Percentiles rank a stretch among this genome's conserved stretches.
These are phyloP conservation scores for Skeletonema potamos DNA, from an alignment of 108 stramenopile genomes.

Conservation along the genomic window DNA sequence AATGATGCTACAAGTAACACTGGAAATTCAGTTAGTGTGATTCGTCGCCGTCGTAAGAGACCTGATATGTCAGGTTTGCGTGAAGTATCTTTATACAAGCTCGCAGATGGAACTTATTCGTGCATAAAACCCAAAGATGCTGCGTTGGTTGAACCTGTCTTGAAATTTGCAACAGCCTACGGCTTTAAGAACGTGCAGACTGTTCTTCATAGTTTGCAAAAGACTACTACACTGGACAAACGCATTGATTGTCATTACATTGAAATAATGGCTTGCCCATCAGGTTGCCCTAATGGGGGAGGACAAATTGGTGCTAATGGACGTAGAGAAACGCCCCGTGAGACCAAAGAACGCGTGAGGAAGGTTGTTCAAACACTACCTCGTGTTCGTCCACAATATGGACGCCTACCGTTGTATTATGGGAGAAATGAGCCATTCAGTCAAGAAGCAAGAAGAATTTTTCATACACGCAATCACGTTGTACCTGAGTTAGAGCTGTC, in stretches of 20 bases:
- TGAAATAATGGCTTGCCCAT: slow-evolving; percentile 98
- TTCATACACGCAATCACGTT: slow-evolving; percentile 75
- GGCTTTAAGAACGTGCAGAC: slow-evolving; percentile 97
- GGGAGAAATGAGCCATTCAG: slow-evolving; percentile 10
- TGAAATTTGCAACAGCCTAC: slow-evolving; percentile 92
- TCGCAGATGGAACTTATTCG: slow-evolving; percentile 55
- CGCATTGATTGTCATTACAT: slow-evolving; percentile 72
- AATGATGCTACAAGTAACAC: slow-evolving; percentile 4
- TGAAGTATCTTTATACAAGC: slow-evolving; percentile 59
- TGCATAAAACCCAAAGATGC: background rate
- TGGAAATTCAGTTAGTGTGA: slow-evolving; percentile 6
- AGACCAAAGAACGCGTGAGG: slow-evolving; percentile 68
- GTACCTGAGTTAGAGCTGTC: slow-evolving; percentile 83
- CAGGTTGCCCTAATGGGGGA: slow-evolving; percentile 97
- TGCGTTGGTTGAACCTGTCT: slow-evolving; percentile 37
- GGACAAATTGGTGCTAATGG: slow-evolving; percentile 67
- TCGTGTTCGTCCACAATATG: slow-evolving; percentile 10
- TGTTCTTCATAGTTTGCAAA: slow-evolving; percentile 60
- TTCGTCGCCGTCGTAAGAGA: slow-evolving; percentile 36
- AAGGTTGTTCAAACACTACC: slow-evolving; percentile 36
- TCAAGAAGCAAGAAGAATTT: slow-evolving; percentile 20
- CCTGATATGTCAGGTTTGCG: slow-evolving; percentile 61
- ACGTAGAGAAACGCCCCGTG: slow-evolving; percentile 74
- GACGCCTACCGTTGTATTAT: background rate
- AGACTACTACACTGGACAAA: background rate